A percentile compares a stretch with the other conserved stretches of the same genome.
Conservation (phyloP, 345 rosid genomes). For the Viola odorata region DNA sequence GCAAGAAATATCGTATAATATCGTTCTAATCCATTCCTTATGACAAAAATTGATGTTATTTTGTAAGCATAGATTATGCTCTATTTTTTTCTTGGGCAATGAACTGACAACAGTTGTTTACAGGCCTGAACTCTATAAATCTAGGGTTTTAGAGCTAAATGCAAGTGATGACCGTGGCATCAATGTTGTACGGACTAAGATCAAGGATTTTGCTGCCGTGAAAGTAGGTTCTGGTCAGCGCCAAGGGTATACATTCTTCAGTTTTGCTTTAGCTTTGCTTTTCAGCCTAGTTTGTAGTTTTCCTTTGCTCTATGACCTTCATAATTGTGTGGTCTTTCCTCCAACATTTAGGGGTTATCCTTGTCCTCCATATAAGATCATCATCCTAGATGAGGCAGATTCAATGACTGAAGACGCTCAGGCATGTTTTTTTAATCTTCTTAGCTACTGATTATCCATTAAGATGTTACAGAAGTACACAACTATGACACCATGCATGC, state of each 20-base stretch:
- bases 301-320: constrained; percentile 1
- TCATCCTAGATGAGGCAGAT: constrained; percentile 93
- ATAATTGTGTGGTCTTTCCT: constrained; percentile 2
- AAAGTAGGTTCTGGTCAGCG: constrained; percentile 74
- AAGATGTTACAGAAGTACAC: not conserved
- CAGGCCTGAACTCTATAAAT: constrained; percentile 91
- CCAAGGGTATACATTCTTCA: constrained; percentile 45
- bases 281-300: not conserved
- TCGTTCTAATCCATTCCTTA: too few relatives aligned
- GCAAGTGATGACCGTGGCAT: constrained; percentile 99
- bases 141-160: constrained; percentile 92
- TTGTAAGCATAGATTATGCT: not conserved
- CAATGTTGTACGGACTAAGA: constrained; percentile 92
- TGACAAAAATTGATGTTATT: not conserved
- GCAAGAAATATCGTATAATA: too few relatives aligned
- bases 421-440: constrained; percentile 35
- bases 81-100: not conserved
- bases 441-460: constrained; percentile 4
- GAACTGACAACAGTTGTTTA: constrained; percentile 9
- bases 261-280: not conserved
- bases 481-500: not conserved
- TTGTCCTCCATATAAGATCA: constrained; percentile 85
- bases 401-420: constrained; percentile 99
- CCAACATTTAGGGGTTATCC: constrained; percentile 60
- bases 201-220: constrained; percentile 89